Evolutionary conservation across 2,329 filamentous ascomycete species (phyloP).

Genomic region (Stemphylium lycopersici): DNA sequence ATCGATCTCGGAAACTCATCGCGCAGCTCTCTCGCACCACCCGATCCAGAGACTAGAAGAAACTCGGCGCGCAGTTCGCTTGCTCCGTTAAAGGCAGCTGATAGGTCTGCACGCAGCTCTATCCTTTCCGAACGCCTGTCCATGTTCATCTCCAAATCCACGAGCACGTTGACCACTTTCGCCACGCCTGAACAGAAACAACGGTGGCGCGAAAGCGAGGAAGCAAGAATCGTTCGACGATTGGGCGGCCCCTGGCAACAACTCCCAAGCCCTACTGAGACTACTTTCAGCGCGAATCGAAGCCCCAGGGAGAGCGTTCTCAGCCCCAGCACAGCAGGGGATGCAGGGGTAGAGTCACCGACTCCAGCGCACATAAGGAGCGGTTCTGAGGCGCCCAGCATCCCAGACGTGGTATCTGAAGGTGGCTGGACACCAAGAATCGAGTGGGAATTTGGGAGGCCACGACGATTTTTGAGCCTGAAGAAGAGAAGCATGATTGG

Average conservation of each 20-base stretch:
- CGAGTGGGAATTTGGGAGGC: constrained; percentile 28
- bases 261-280: constrained; percentile 11
- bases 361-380: constrained; percentile 10
- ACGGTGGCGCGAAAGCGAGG: constrained; percentile 29
- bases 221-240: constrained; percentile 26
- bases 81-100: background rate
- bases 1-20: constrained; percentile 8
- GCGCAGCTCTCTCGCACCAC: background rate
- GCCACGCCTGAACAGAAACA: constrained; percentile 18
- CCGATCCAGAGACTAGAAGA: constrained; percentile 1
- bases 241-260: constrained; percentile 29
- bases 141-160: constrained; percentile 7
- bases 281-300: constrained; percentile 4
- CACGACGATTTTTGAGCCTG: constrained; percentile 25
- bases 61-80: constrained; percentile 5
- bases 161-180: background rate
- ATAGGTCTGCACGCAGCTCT: constrained; percentile 8
- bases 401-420: constrained; percentile 24
- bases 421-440: constrained; percentile 26
- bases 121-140: constrained; percentile 14
- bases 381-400: constrained; percentile 21
- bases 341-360: background rate
- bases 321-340: constrained; percentile 2
- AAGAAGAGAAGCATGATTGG: constrained; percentile 24
- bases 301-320: constrained; percentile 10